Base-by-base conservation (phyloP, 1,284 basidiomycete species). In the Leccinum colubrinum region DNA sequence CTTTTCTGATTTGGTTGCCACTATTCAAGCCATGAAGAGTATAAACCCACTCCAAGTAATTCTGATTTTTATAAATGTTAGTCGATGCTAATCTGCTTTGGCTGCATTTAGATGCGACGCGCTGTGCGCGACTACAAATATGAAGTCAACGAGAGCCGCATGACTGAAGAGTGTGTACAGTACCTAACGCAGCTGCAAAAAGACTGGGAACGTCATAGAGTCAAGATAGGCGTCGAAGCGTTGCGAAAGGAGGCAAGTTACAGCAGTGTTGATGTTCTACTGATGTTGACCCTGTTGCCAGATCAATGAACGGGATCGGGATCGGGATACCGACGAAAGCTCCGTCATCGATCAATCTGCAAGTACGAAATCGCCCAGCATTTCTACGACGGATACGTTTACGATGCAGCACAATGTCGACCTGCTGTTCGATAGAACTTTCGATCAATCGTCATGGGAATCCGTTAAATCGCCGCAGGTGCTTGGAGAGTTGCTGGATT, bases 101-200 rank as follows among this genome's bases (percentile, higher is more conserved):
- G 39, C 55, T 50, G 50, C 15, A 48, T 55, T 46, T 27, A 92
- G 88, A 95, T 99, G 89, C 87, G 94, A 55, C 86, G 93, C 41
- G 95, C 95, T 30, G 91, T 96, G 22, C 86, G 90, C 56, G 96
- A 98, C 70, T 99, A 99, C 78, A 90, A 91, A 67, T 98, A 94
- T 73, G 96, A 98, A 78, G 90, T 98, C 56, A 91, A 91, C 70
- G 97, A 99, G 77, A 82, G 86, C 2, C 84, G 85, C 64, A 97
- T 99, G 93, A 91, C 89, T 6, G 94, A 97, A 25, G 97, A 99
- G 74, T 98, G 96, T 71, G 79, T 86, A 55, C 94, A 97, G 77
- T 98, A 98, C 72, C 84, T 99, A 27, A 90, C 87, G 4, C 95
- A 98, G 70, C 79, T 98, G 11, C 95, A 97, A 75, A 93, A 93